Evolutionary conservation across 2,329 filamentous ascomycete species (phyloP).

Genomic region (Beauveria rudraprayagi): DNA sequence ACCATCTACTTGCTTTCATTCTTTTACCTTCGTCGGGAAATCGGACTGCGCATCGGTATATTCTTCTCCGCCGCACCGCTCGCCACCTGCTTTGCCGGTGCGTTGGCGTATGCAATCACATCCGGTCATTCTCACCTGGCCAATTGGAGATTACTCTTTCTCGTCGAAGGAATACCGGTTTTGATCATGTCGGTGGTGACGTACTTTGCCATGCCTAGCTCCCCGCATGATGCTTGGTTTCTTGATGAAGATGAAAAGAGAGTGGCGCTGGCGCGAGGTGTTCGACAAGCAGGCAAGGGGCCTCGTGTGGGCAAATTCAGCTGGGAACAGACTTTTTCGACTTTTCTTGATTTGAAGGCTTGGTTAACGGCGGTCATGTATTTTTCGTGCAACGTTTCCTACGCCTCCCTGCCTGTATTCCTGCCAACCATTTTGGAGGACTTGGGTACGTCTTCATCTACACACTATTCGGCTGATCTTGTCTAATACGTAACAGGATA

Average conservation of each 20-base stretch:
- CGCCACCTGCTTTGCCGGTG: slow-evolving; percentile 25
- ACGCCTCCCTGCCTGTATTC: slow-evolving; percentile 31
- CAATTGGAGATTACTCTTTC: slow-evolving; percentile 24
- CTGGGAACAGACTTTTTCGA: slow-evolving; percentile 26
- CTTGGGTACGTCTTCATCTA: slow-evolving; percentile 20
- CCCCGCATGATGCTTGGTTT: slow-evolving; percentile 21
- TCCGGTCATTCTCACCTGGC: slow-evolving; percentile 19
- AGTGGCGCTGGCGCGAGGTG: slow-evolving; percentile 16
- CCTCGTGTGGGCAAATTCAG: slow-evolving; percentile 13
- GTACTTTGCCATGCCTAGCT: slow-evolving; percentile 25
- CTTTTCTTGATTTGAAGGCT: slow-evolving; percentile 25
- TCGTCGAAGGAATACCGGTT: slow-evolving; percentile 24
- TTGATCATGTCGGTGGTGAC: slow-evolving; percentile 21
- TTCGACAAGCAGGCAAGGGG: slow-evolving; percentile 16
- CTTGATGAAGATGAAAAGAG: slow-evolving; percentile 21
- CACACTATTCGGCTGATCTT: background rate
- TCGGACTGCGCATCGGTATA: slow-evolving; percentile 22
- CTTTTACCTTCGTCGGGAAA: slow-evolving; percentile 25
- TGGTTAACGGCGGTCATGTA: slow-evolving; percentile 23
- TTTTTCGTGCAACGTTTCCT: slow-evolving; percentile 31
- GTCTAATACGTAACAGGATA: slow-evolving; percentile 18
- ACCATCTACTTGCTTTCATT: slow-evolving; percentile 24
- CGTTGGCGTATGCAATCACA: slow-evolving; percentile 26
- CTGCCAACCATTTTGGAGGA: slow-evolving; percentile 32
- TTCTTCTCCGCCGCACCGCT: slow-evolving; percentile 23